Base-by-base conservation (phyloP, 768 basidiomycete species). In the Termitomyces heimii region DNA sequence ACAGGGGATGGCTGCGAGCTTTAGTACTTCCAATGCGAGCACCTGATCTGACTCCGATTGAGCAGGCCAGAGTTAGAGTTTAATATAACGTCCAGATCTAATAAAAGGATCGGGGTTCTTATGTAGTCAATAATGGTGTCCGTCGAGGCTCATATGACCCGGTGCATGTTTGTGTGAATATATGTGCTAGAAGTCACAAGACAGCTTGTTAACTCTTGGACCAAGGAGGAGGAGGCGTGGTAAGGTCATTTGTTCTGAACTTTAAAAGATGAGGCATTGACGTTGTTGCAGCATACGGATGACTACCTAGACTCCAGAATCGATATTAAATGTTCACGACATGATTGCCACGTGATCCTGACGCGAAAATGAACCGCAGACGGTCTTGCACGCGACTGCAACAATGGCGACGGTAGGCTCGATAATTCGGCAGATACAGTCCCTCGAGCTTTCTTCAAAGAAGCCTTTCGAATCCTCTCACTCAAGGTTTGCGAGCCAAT, bases 381-480 rank as follows among this genome's bases (percentile, higher is more conserved):
- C 46, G 13, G 16, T 8, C 8, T 34, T 47, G 31, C 31, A 53
- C 42, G 43, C 48, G 55, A 58, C 49, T 50, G 22, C 57, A 54
- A 51, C 49, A 24, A 75, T 75, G 75, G 60, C 77, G 18, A 75
- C 78, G 49, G 77, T 89, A 68, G 74, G 79, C 26, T 78, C 84
- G 4, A 74, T 89, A 46, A 87, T 86, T 10, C 79, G 82, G 44
- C 87, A 89, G 65, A 82, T 90, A 24, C 80, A 85, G 44, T 79
- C 83, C 1, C 79, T 90, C 31, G 88, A 89, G 61, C 82, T 89
- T 77, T 81, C 32, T 79, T 79, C 66, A 2, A 82, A 79, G 60
- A 77, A 71, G 68, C 70, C 70, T 22, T 65, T 65, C 29, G 63
- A 67, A 48, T 73, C 70, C 4, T 61, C 68, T 6, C 72, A 75